Evolutionary conservation across 2,329 filamentous ascomycete species (phyloP).

Genomic region (Trichophyton schoenleinii): DNA sequence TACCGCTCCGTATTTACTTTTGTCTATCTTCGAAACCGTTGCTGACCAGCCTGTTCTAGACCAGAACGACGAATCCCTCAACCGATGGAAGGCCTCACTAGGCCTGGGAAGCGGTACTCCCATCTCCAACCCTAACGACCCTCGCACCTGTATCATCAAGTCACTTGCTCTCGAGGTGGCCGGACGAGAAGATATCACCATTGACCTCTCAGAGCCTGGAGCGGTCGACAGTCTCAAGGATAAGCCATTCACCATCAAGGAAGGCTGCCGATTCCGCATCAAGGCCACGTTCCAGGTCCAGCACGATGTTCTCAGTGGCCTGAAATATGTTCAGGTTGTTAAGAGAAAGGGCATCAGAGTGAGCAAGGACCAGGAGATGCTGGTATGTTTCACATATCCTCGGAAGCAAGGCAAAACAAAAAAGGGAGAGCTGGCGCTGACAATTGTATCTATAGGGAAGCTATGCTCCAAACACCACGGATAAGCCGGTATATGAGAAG

Average conservation of each 20-base stretch:
- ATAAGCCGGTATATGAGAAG: conserved; percentile 76
- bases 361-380: conserved; percentile 95
- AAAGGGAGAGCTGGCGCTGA: not conserved
- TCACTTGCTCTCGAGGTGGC: conserved; percentile 77
- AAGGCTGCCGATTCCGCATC: conserved; percentile 88
- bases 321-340: conserved; percentile 92
- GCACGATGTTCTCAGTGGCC: conserved; percentile 84
- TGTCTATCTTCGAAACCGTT: too few species aligned
- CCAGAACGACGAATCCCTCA: conserved; percentile 77
- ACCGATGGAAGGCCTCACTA: conserved; percentile 94
- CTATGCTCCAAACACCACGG: conserved; percentile 83
- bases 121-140: conserved; percentile 65
- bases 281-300: conserved; percentile 89
- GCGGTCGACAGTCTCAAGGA: conserved; percentile 69
- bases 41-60: conserved; percentile 31
- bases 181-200: conserved; percentile 71
- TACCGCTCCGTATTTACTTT: not conserved
- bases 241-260: conserved; percentile 95
- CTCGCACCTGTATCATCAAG: conserved; percentile 84
- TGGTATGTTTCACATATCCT: conserved; percentile 48
- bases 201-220: conserved; percentile 66
- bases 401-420: not conserved
- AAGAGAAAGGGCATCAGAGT: conserved; percentile 78
- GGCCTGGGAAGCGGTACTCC: conserved; percentile 63
- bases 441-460: conserved; percentile 52